Percentiles rank a stretch among this genome's conserved stretches.
These are phyloP conservation scores for Alnus rubra DNA, from an alignment of 306 rosid species.

Conservation along the genomic window DNA sequence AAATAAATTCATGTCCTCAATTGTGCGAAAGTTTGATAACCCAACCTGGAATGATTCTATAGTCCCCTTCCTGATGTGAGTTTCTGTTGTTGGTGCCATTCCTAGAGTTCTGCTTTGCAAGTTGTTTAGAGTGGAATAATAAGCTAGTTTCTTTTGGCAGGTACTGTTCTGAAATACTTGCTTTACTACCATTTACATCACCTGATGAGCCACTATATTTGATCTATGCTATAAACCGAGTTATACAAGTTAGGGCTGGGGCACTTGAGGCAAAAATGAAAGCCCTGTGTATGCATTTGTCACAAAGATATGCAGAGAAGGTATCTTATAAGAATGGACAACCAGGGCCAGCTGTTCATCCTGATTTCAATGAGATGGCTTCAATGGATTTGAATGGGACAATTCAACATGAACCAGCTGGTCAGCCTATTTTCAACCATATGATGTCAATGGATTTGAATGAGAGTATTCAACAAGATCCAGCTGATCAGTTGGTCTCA, in stretches of 20 bases:
- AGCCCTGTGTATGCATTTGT: conserved; percentile 68
- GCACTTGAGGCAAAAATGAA: conserved; percentile 83
- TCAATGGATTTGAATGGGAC: conserved; percentile 59
- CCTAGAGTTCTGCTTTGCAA: conserved; percentile 13
- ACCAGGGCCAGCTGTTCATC: conserved; percentile 32
- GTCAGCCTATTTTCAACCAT: conserved; percentile 32
- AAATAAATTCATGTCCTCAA: conserved; percentile 94
- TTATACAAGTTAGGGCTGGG: conserved; percentile 91
- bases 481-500: conserved; percentile 40
- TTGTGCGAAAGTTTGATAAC: conserved; percentile 84
- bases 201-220: conserved; percentile 95
- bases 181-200: conserved; percentile 74
- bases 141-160: conserved; percentile 44
- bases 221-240: conserved; percentile 81
- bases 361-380: conserved; percentile 33
- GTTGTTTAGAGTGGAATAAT: conserved; percentile 27
- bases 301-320: conserved; percentile 43
- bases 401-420: conserved; percentile 39
- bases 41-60: conserved; percentile 68
- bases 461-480: conserved; percentile 53
- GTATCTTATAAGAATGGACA: conserved; percentile 64
- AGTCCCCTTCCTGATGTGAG: conserved; percentile 83
- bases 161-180: conserved; percentile 94
- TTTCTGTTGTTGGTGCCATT: conserved; percentile 22
- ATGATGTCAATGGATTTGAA: conserved; percentile 65